Base-by-base conservation (phyloP, 306 rosid species). In the Lablab purpureus region DNA sequence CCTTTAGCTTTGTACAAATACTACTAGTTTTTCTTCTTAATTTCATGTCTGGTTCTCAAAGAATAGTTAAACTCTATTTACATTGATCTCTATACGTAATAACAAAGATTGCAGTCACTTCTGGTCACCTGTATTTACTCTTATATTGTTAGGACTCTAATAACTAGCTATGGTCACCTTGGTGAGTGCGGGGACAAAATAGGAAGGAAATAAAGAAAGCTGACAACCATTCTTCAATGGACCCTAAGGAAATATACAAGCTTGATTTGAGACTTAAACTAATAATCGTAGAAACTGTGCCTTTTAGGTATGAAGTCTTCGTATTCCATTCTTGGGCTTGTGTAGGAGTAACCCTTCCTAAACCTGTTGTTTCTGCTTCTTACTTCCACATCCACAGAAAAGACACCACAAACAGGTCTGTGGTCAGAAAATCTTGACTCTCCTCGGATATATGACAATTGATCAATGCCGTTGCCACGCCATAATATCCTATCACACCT, bases 401-500 rank as follows among this genome's bases (percentile, higher is more conserved):
- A 94, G 28, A 92, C 88, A 11, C 85, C 87, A 72, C 97, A 89
- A 28, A 94, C 94, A 0, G 97, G 97, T 51, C 98, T 84, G 49
- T 94, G 97, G 75, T 92, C 98, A 8, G 98, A 94, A 75, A 94
- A 88, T 74, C 96, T 88, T 0, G 94, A 94, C 68, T 94, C 98
- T 34, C 94, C 94, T 7, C 98, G 89, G 19, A 90, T 84, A 49
- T 94, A 94, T 11, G 88, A 85, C 66, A 84, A 45, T 73, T 93
- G 96, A 17, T 90, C 96, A 34, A 93, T 89, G 34, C 92, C 88
- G 12, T 82, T 51, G 15, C 97, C 96, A n/a, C 89, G 86, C 97
- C 97, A 93, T 63, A 93, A 45, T 87, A 93, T 90, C 76, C 97
- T 85, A 70, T 93, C 97, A 64, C 97, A 93, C 96, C 97, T 92